Evolutionary conservation across 1,284 basidiomycete genomes (phyloP), one percentile per base, ranked within the genome.

Genomic region (Leccinum griseonigrum): DNA sequence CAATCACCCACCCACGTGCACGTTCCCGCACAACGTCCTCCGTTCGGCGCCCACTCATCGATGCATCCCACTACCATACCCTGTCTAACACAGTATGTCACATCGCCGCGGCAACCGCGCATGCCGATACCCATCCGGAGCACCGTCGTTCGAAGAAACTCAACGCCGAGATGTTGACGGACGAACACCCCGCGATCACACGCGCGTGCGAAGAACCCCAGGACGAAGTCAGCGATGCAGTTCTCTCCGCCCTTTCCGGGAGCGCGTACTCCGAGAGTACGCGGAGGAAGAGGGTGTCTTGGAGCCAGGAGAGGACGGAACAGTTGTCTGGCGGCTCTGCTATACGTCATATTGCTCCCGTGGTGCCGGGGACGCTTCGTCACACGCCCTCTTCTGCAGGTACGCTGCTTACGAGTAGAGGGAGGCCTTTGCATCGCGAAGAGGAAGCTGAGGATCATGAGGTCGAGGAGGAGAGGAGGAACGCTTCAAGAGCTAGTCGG

Each of bases 221-320:
- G 36, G 83, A 83, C 54, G 85, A 84, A 10, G 75, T 77, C 1
- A 81, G 81, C 60, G 85, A 87, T 13, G 78, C 79, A 14, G 78
- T 79, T 2, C 78, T 83, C 16, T 75, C 84, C 18, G 79, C 82
- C 2, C 77, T 92, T 67, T 79, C 83, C 1, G 86, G 87, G 53
- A 92, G 90, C 68, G 85, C 89, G 69, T 82, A 87, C 70, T 92
- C 91, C 0, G 91, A 92, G 60, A 75, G 79, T 16, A 83, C 82
- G 3, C 73, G 78, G 22, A 76, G 79, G 58, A 87, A 85, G 70
- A 82, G 80, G 31, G 81, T 89, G 3, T 85, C 84, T 0, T 91
- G 87, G 88, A 89, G 85, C 66, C 81, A 78, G 52, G 88, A 90
- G 64, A 81, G 84, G 8, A 73, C 72, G 54, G 71, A 77, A n/a